Percentiles rank a stretch among this genome's conserved stretches.
phyloP scores from a whole-genome alignment of 169 alveolate species.

The Eimeria acervulina region DNA sequence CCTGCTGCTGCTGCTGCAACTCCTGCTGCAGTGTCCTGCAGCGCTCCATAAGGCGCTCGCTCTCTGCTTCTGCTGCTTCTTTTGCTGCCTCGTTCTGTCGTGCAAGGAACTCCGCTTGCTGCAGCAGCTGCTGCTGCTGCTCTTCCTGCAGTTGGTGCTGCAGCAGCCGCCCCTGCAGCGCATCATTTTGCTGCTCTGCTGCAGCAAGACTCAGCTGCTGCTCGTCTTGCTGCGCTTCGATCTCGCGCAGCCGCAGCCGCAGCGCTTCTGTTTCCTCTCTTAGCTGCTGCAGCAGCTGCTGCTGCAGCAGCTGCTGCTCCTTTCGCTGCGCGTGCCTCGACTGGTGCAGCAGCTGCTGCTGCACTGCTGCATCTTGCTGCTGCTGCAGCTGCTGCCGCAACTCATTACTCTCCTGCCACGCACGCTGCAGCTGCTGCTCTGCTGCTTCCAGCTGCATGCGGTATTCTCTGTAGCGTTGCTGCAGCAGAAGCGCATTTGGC shows the following conservation, averaged over 20 bases:
- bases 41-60: neutral
- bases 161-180: conserved; percentile 43
- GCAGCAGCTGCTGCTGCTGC: conserved; percentile 77
- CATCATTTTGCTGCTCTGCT: conserved; percentile 56
- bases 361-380: conserved; percentile 72
- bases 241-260: conserved; percentile 45
- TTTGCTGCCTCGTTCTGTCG: conserved; percentile 25
- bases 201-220: conserved; percentile 30
- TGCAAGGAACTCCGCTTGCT: conserved; percentile 1
- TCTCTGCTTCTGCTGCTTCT: conserved; percentile 54
- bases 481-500: neutral
- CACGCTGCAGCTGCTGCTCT: conserved; percentile 77
- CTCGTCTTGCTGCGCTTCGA: conserved; percentile 42
- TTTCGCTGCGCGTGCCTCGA: conserved; percentile 8
- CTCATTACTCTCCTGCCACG: conserved; percentile 86
- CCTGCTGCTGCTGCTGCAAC: conserved; percentile 67
- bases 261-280: conserved; percentile 49
- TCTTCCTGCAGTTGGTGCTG: conserved; percentile 56
- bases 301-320: conserved; percentile 78
- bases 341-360: conserved; percentile 73
- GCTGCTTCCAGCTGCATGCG: conserved; percentile 67
- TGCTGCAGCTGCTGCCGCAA: conserved; percentile 88
- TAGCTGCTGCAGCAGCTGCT: conserved; percentile 67
- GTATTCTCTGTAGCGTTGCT: conserved; percentile 65
- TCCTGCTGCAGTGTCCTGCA: conserved; percentile 17